These are phyloP conservation scores for Thraustochytrium striatum DNA, from an alignment of 352 stramenopile genomes.

Conservation along the genomic window DNA sequence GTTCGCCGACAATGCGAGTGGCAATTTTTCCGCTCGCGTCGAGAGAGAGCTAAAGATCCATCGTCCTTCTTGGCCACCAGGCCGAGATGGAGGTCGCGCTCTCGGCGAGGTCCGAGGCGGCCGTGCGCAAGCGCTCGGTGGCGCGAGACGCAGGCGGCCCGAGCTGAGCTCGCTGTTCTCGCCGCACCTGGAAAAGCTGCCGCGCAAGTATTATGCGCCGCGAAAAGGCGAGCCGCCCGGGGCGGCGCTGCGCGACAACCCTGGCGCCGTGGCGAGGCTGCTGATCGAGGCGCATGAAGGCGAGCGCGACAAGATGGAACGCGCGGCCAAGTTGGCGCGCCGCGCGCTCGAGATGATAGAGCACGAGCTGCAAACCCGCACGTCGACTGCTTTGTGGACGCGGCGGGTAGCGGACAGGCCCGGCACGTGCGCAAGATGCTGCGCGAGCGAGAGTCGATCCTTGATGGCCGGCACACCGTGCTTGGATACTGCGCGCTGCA, in stretches of 20 bases:
- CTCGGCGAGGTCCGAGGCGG: no score
- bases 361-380: slow-evolving; percentile 25
- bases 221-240: neutral
- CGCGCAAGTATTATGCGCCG: slow-evolving; percentile 12
- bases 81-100: no score
- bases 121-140: no score
- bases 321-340: slow-evolving; percentile 9
- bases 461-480: slow-evolving; percentile 8
- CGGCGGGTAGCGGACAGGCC: slow-evolving; percentile 3
- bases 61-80: no score
- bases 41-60: no score
- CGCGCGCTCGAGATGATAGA: slow-evolving; percentile 24
- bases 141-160: no score
- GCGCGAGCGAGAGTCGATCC: neutral
- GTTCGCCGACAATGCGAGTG: no score
- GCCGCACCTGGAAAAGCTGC: slow-evolving; percentile 38
- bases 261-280: slow-evolving; percentile 31
- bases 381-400: slow-evolving; percentile 21
- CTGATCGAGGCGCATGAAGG: slow-evolving; percentile 35
- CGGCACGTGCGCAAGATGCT: neutral
- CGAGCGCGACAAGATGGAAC: neutral
- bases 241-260: slow-evolving; percentile 17
- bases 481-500: slow-evolving; percentile 15
- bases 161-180: slow-evolving; percentile 39
- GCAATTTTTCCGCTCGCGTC: no score